These are phyloP conservation scores for Paraglomus brasilianum DNA, from an alignment of 192 early-diverging fungal species.

Conservation along the genomic window DNA sequence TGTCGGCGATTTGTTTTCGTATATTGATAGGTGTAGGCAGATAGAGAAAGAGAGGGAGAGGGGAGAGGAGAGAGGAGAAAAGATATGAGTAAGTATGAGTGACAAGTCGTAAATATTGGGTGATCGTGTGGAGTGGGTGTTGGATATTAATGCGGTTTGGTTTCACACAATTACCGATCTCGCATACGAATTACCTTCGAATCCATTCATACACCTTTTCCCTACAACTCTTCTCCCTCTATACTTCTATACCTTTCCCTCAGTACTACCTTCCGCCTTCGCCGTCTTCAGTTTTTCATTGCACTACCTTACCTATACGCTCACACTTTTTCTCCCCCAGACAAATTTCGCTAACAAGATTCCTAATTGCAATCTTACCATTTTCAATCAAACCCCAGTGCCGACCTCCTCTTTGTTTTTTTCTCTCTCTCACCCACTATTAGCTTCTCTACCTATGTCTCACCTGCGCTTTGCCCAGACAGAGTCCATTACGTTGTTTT, in stretches of 20 bases:
- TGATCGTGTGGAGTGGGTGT: not conserved
- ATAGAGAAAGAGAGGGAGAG: not conserved
- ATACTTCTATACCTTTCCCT: no score
- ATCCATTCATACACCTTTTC: no score
- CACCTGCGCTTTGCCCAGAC: slow-evolving; percentile 7
- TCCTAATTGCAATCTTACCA: not conserved
- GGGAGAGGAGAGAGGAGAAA: not conserved
- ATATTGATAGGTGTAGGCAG: not conserved
- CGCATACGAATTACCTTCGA: no score
- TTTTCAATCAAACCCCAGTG: not conserved
- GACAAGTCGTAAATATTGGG: not conserved
- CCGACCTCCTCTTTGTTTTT: not conserved
- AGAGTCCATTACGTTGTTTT: slow-evolving; percentile 6
- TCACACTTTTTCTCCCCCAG: not conserved
- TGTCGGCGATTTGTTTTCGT: not conserved
- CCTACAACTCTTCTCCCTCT: no score
- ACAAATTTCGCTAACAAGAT: not conserved
- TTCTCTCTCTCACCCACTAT: not conserved
- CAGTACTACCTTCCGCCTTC: no score
- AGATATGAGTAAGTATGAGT: not conserved
- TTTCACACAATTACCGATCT: not conserved
- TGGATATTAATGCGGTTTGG: not conserved
- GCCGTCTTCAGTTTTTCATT: no score
- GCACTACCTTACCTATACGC: not conserved
- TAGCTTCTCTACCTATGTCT: not conserved